Percentiles rank a stretch among this genome's conserved stretches.
Evolutionary conservation across 192 early-diverging fungal genomes (phyloP).

Genomic region (Gonapodya prolifera): DNA sequence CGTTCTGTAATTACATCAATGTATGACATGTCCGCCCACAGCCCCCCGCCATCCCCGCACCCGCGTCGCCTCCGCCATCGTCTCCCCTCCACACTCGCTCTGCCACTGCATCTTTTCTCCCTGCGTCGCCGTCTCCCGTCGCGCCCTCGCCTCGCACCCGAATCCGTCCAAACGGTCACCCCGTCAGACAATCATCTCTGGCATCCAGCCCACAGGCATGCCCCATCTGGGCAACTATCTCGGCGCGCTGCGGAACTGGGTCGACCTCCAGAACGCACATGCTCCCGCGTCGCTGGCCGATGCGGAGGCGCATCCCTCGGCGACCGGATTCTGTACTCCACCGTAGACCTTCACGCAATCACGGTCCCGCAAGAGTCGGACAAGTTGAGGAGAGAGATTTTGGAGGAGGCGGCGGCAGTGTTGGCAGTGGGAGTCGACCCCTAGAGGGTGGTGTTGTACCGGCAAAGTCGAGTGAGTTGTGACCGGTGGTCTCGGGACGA

Average conservation of each 20-base stretch:
- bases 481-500: no score
- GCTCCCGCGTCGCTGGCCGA: neutral
- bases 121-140: no score
- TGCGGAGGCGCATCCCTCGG: no score
- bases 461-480: constrained; percentile 64
- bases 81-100: no score
- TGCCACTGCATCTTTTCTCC: no score
- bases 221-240: constrained; percentile 93
- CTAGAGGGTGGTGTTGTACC: constrained; percentile 55
- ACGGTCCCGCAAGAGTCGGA: constrained; percentile 61
- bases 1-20: no score
- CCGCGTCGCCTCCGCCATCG: no score
- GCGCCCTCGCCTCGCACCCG: no score
- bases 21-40: no score
- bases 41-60: no score
- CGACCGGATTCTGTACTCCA: constrained; percentile 31
- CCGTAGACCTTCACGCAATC: constrained; percentile 86
- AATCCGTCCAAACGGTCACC: no score
- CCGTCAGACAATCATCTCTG: constrained; percentile 35
- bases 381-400: constrained; percentile 40
- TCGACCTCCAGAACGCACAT: constrained; percentile 40
- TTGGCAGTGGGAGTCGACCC: constrained; percentile 79
- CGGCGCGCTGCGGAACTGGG: constrained; percentile 81
- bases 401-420: constrained; percentile 61
- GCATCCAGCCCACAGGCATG: constrained; percentile 90